Evolutionary conservation across 306 rosid genomes (phyloP).

Genomic region (Gleditsia sinensis): DNA sequence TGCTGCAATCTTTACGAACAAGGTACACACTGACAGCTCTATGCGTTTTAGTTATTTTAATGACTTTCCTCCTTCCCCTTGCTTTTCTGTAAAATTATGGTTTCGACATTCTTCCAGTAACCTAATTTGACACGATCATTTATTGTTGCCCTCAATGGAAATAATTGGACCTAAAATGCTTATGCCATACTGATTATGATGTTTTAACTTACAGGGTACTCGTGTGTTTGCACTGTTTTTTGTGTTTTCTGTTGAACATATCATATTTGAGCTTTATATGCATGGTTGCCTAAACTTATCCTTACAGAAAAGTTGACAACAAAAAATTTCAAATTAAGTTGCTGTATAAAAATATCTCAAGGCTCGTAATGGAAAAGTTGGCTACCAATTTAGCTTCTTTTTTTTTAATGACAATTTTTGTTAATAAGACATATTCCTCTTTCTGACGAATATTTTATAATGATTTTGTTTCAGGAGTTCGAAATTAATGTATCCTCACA

Average conservation of each 20-base stretch:
- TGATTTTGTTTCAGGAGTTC: slow-evolving; percentile 55
- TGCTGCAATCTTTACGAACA: slow-evolving; percentile 51
- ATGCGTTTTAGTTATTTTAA: not conserved
- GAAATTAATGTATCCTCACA: slow-evolving; percentile 68
- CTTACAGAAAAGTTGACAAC: slow-evolving; percentile 5
- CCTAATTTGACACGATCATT: not conserved
- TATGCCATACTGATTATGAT: not conserved
- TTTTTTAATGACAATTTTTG: not conserved
- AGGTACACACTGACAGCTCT: slow-evolving; percentile 49
- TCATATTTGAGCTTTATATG: not conserved
- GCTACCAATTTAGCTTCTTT: not conserved
- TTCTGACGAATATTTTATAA: slow-evolving; percentile 20
- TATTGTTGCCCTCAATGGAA: not conserved
- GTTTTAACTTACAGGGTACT: not conserved
- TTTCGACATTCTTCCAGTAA: not conserved
- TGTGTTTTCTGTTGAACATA: not conserved
- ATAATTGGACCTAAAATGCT: not conserved
- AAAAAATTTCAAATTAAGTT: slow-evolving; percentile 25
- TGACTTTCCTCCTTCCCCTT: not conserved
- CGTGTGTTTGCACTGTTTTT: not conserved
- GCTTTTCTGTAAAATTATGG: not conserved
- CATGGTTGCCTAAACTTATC: slow-evolving; percentile 10
- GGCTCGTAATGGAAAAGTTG: not conserved
- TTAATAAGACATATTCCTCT: not conserved
- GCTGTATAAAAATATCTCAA: slow-evolving; percentile 7